Base-by-base conservation (phyloP, 441 rosid species). In the Daphne laureola region DNA sequence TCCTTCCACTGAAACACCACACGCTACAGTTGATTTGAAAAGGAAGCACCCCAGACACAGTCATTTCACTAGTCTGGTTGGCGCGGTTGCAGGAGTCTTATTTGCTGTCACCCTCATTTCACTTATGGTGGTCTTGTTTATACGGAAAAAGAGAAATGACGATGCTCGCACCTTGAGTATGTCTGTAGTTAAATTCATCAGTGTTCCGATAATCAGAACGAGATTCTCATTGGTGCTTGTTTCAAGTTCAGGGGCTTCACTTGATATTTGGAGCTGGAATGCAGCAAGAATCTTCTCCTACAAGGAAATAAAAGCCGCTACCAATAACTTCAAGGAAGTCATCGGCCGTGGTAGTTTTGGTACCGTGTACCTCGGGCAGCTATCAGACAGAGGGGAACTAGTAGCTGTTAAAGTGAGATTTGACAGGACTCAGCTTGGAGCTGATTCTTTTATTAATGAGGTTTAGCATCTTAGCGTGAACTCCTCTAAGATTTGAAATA, bases 301-400 rank as follows among this genome's bases (percentile, higher is more conserved):
- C 69, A 86, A 76, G 63, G 96, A 91, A 77, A 86, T 91, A 49
- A 91, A 86, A 67, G 51, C 75, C 46, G 88, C 96, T 31, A 91
- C 96, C 51, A 76, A 69, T 65, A 86, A 78, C 65, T 87, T 86
- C 35, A 88, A 84, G 73, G 86, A 80, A 59, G 95, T 79, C 43
- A 77, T 86, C 40, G 98, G 98, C 61, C 81, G 82, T 13, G 98
- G 96, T 27, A 86, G 98, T 64, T 91, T 88, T 45, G 98, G 98
- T 47, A 72, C 89, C 46, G 98, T 91, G 49, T 84, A 85, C 76
- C 86, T 65, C 21, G 98, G 98, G 60, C 85, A 80, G 77, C 87
- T 91, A 65, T 62, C 74, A 31, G 87, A 82, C 61, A 21, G 25
- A 21, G 96, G 89, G 13, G 87, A 79, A 78, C 62, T 57, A 46